Evolutionary conservation across 2,329 filamentous ascomycete genomes (phyloP), one percentile per base, ranked within the genome.

Genomic region (Bipolaris victoriae): DNA sequence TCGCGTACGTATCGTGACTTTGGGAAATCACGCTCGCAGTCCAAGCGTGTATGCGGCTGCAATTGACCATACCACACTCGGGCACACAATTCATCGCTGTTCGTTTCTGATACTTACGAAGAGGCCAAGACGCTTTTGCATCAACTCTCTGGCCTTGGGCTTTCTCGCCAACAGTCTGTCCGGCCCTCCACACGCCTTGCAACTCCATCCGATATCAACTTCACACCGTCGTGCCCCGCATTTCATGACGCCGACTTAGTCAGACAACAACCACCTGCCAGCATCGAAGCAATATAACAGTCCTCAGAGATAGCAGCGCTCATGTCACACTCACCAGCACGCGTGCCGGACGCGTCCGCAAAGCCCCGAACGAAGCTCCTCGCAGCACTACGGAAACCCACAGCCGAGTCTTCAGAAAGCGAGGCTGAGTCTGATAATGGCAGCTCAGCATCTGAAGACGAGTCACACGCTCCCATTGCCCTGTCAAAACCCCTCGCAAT

Each of bases 321-420:
- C 13, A 35, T 41, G 22, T 18, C 20, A 15, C 29, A 31, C 13
- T 46, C 60, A 22, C 29, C 52, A 20, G 26, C 35, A 55, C 58
- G 53, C 52, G 57, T 50, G 20, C 35, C n/a, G 16, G 60, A 63
- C 60, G 63, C 63, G 63, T 61, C 63, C n/a, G 20, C 43, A 3
- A 66, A 60, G 43, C 58, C 66, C 55, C 67, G 65, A 26, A 48
- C 52, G 20, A 65, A 61, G 47, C 58, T 70, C 9, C 45, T 70
- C 39, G 62, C 64, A 60, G 67, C 66, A 43, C 54, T 70, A 7
- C 64, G 66, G 37, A 66, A 63, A 47, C 58, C 60, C 15, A 43
- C 49, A 20, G 48, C 58, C 7, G 58, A 51, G 44, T 66, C 66
- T 24, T 68, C 81, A 29, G 74, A 77, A 48, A 82, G 83, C 60